Conservation (phyloP, 805 yeast species). For the Barnettozyma pratensis region DNA sequence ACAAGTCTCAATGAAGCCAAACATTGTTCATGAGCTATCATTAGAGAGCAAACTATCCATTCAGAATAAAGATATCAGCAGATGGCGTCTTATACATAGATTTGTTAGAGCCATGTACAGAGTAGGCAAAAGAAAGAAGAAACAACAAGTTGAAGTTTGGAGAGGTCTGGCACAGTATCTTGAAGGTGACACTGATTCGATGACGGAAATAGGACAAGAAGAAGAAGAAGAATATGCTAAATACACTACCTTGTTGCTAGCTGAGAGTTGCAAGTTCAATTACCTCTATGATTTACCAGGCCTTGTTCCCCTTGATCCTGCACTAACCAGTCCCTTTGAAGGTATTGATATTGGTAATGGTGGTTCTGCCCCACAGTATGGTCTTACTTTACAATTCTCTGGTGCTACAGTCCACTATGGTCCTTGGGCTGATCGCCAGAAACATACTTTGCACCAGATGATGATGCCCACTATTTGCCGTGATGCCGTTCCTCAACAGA, state of each 20-base stretch:
- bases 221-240: slow-evolving; percentile 73
- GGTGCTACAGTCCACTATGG: slow-evolving; percentile 77
- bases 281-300: slow-evolving; percentile 79
- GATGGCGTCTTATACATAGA: too few relatives aligned
- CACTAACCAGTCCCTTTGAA: slow-evolving; percentile 27
- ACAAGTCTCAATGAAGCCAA: slow-evolving; percentile 62
- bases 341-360: slow-evolving; percentile 56
- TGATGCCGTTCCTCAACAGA: slow-evolving; percentile 43
- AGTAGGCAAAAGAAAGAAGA: neutral
- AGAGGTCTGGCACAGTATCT: slow-evolving; percentile 70
- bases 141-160: slow-evolving; percentile 43
- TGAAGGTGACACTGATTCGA: slow-evolving; percentile 30
- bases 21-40: slow-evolving; percentile 48
- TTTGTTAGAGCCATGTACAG: too few relatives aligned
- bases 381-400: slow-evolving; percentile 52
- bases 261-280: slow-evolving; percentile 46
- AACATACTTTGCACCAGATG: slow-evolving; percentile 56
- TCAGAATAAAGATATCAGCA: too few relatives aligned
- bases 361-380: slow-evolving; percentile 54
- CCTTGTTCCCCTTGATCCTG: slow-evolving; percentile 37
- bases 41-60: too few relatives aligned
- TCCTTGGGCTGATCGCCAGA: slow-evolving; percentile 92
- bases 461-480: slow-evolving; percentile 64
- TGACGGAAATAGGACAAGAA: slow-evolving; percentile 31
- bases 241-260: slow-evolving; percentile 61